These are phyloP conservation scores for Mycena crocata DNA, from an alignment of 768 basidiomycete species.

Conservation along the genomic window DNA sequence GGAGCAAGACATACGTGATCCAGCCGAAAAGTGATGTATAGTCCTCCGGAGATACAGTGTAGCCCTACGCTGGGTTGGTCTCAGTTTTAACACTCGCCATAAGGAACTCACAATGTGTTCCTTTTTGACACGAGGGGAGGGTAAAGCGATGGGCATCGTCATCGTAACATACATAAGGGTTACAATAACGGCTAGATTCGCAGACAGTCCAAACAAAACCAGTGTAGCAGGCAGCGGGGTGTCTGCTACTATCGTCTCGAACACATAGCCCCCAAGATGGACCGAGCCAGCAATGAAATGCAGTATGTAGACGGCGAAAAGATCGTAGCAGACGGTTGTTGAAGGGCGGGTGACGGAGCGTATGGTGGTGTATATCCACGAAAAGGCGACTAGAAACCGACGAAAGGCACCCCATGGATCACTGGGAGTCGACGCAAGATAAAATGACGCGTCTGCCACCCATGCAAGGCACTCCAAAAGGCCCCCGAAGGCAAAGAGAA, in stretches of 20 bases:
- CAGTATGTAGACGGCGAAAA: constrained; percentile 32
- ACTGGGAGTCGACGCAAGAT: constrained; percentile 1
- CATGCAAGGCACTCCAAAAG: constrained; percentile 34
- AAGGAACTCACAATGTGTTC: constrained; percentile 69
- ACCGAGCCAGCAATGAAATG: constrained; percentile 33
- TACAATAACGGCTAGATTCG: constrained; percentile 4
- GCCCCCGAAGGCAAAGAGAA: constrained; percentile 28
- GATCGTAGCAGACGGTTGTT: constrained; percentile 35
- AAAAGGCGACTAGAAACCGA: constrained; percentile 31
- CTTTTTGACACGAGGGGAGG: constrained; percentile 53
- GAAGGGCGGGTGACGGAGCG: constrained; percentile 28
- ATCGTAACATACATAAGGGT: constrained; percentile 13
- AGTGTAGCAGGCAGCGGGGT: background rate
- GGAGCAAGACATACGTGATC: constrained; percentile 52
- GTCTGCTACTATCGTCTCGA: background rate
- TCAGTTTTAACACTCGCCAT: background rate
- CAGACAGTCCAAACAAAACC: constrained; percentile 1
- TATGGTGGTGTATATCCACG: constrained; percentile 37
- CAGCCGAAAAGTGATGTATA: constrained; percentile 79
- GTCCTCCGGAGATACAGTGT: constrained; percentile 74
- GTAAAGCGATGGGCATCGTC: constrained; percentile 36
- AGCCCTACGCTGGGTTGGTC: constrained; percentile 52
- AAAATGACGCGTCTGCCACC: constrained; percentile 29
- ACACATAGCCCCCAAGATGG: constrained; percentile 26
- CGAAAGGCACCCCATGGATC: constrained; percentile 11